phyloP scores from a whole-genome alignment of 441 rosid species.

The Omphalea diandra region DNA sequence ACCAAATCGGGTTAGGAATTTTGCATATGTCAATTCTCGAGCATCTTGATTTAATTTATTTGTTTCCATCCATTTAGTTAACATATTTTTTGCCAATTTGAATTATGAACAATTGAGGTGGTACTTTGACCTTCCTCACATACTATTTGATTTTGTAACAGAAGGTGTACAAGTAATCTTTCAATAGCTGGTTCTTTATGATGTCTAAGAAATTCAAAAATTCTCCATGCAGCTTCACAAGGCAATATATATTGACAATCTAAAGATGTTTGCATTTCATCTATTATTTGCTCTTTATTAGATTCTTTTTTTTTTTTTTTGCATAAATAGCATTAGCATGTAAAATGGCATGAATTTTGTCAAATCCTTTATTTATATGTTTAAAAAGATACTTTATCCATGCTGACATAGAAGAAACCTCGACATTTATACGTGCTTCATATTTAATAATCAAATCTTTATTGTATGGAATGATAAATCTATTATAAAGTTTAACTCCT shows the following conservation, averaged over 20 bases:
- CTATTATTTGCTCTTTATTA: background rate
- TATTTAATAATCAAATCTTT: background rate
- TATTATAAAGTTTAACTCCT: background rate
- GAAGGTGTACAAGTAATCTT: background rate
- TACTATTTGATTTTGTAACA: too few species aligned
- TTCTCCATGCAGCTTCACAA: background rate
- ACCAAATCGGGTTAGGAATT: too few species aligned
- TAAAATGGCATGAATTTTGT: background rate
- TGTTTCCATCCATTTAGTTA: background rate
- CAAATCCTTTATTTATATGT: background rate
- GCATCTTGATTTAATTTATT: too few species aligned
- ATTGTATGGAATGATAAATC: background rate
- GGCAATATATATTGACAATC: background rate
- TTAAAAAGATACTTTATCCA: background rate
- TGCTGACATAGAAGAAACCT: background rate
- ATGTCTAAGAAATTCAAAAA: background rate
- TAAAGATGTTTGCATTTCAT: background rate
- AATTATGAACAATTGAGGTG: too few species aligned
- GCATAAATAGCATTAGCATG: too few species aligned
- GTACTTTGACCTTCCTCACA: too few species aligned
- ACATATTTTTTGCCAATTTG: too few species aligned
- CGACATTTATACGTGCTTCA: background rate
- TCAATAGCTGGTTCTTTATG: background rate
- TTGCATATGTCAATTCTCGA: too few species aligned
- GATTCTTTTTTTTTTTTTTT: too few species aligned